A percentile compares a stretch with the other conserved stretches of the same genome.
Conservation (phyloP, 768 basidiomycete species). For the Tulasnella sp. region DNA sequence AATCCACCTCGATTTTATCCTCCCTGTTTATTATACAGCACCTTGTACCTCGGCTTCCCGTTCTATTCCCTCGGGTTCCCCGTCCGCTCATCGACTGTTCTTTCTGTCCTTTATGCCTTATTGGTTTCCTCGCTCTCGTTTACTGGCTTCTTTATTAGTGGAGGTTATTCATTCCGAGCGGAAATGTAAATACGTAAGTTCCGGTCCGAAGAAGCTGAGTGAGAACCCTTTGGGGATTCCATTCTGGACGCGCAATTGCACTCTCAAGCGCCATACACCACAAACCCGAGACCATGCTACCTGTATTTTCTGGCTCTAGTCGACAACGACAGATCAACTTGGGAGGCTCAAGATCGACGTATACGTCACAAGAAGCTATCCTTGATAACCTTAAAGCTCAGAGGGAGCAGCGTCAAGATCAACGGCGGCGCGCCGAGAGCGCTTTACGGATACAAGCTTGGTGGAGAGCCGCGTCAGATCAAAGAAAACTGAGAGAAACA, state of each 20-base stretch:
- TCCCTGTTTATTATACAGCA: too few relatives aligned
- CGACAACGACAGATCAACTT: conserved; percentile 46
- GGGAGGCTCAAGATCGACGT: conserved; percentile 47
- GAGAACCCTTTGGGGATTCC: too few relatives aligned
- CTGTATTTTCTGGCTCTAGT: conserved; percentile 17
- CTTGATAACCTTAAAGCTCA: conserved; percentile 52
- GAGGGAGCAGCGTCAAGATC: conserved; percentile 46
- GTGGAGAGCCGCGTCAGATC: conserved; percentile 49
- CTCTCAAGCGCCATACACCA: not conserved
- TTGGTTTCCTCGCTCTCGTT: too few relatives aligned
- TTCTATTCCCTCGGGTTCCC: too few relatives aligned
- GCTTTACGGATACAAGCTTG: conserved; percentile 56
- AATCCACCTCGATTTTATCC: too few relatives aligned
- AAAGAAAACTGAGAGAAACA: conserved; percentile 33
- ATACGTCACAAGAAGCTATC: conserved; percentile 43
- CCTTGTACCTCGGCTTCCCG: too few relatives aligned
- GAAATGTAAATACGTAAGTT: too few relatives aligned
- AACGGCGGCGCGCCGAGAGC: conserved; percentile 45
- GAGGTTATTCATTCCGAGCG: too few relatives aligned
- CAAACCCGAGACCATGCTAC: not conserved
- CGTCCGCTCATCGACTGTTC: too few relatives aligned
- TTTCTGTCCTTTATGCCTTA: too few relatives aligned
- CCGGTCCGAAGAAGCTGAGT: too few relatives aligned
- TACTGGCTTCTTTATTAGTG: too few relatives aligned
- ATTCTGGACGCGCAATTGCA: not conserved